Evolutionary conservation across 2,329 filamentous ascomycete genomes (phyloP), one percentile per base, ranked within the genome.

Genomic region (Cercospora nicotianae): DNA sequence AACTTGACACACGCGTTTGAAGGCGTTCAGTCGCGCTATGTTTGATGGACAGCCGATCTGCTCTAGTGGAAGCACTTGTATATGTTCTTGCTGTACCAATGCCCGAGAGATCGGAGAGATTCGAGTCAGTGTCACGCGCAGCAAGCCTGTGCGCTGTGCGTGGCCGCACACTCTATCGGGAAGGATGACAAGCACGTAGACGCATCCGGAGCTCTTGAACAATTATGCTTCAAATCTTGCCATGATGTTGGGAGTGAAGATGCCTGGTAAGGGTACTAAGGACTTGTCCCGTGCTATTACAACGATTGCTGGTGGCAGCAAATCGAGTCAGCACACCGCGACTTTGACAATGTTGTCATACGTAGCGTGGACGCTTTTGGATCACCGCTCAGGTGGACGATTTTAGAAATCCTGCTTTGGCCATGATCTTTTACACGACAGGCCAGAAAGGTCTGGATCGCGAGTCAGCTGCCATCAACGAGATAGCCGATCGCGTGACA

Each of bases 401-500:
- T 51, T 51, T 31, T 58, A 33, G 53, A 31, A 30, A 58, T 28
- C 26, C 30, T 58, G 53, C 53, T 30, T 58, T 58, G 53, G 53
- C 26, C 30, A 58, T 18, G 16, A 30, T 9, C 30, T 4, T 57
- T 30, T 33, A 30, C 53, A 58, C 26, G 26, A 26, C 53, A 58
- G 26, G 30, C 48, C 30, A 5, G 53, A 33, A 58, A 26, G 53
- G 30, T 58, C 53, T 58, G 53, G 53, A 58, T 18, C 53, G 26
- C 53, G 69, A 70, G 69, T 69, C 66, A 67, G 57, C 60, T 30
- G 60, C 16, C 36, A 57, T 66, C 45, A 63, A 16, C 20, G 26
- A 31, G 48, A 63, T 59, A 51, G 26, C 39, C 33, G 65, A 69
- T 67, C 53, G 69, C 63, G 69, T 68, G 67, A 69, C 69, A 66